Base-by-base conservation (phyloP, 306 rosid species). In the Rubus idaeus region DNA sequence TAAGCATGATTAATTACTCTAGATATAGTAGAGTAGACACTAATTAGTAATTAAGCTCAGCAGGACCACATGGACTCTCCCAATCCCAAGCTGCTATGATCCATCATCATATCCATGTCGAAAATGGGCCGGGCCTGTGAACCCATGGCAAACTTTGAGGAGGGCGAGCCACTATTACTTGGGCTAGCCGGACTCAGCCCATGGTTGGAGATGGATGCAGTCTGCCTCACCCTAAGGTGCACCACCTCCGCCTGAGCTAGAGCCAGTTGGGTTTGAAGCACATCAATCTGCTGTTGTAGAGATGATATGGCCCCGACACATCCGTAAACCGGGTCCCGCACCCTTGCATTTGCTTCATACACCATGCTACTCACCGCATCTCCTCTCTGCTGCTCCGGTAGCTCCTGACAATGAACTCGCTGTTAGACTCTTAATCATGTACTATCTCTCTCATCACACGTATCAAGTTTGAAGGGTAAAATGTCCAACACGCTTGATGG, bases 281-380 rank as follows among this genome's bases (percentile, higher is more conserved):
- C 69, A 63, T 93, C 94, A 67, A 93, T 89, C 35, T 93, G 98
- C 52, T 88, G 91, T 17, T 93, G 98, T 37, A 93, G 87, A 20
- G 93, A 89, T 3, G 93, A 90, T 8, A 93, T 93, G 16, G 98
- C 96, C 58, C 98, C 98, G 0, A 85, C 98, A 1, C 96, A 93
- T 7, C 98, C 98, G 41, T 93, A 93, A 37, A 93, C 96, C 2
- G 98, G 98, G 76, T 93, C 98, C 1, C 98, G 79, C 3, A 93
- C 91, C 69, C 98, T 83, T 3, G 98, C 98, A 47, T 90, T 93
- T 2, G 98, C 98, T 67, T 93, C 98, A 47, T 93, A 93, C 42
- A 93, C 98, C 86, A 93, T 90, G 84, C 96, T 90, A 26, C 94
- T 93, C 57, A 93, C 98, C 6, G 98, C 96, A 74, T 93, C 98